phyloP scores from a whole-genome alignment of 371 early-diverging fungal species.

The Mortierella sp. region DNA sequence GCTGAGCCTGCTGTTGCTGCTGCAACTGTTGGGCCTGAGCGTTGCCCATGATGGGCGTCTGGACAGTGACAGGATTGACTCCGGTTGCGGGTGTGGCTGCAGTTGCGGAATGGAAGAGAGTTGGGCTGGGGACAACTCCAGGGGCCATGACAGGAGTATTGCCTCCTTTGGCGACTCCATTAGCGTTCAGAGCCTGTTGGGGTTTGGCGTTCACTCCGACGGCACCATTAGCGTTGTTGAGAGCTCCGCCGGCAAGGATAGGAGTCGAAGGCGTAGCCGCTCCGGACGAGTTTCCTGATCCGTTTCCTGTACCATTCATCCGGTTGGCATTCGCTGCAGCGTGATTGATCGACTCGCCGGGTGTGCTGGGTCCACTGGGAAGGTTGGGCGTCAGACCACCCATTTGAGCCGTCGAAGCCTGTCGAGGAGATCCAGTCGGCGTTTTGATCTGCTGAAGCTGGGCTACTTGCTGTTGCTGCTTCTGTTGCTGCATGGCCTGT shows the following conservation, averaged over 20 bases:
- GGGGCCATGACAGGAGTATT: constrained; percentile 47
- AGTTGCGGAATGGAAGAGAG: constrained; percentile 43
- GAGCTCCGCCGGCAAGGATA: constrained; percentile 31
- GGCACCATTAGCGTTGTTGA: constrained; percentile 23
- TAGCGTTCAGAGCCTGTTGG: constrained; percentile 24
- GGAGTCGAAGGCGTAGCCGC: constrained; percentile 55
- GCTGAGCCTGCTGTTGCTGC: constrained; percentile 27
- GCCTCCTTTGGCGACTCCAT: constrained; percentile 28
- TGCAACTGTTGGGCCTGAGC: constrained; percentile 50
- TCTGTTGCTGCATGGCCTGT: constrained; percentile 54
- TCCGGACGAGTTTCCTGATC: constrained; percentile 46
- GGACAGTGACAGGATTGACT: constrained; percentile 31
- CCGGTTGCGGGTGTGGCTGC: constrained; percentile 23
- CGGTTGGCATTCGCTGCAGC: constrained; percentile 23
- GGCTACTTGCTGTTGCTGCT: constrained; percentile 43
- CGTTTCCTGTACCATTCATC: constrained; percentile 32
- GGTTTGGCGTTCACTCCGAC: constrained; percentile 16
- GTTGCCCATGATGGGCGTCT: constrained; percentile 51
- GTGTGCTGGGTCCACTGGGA: constrained; percentile 54
- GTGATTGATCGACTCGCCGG: constrained; percentile 40
- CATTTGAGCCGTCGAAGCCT: constrained; percentile 53
- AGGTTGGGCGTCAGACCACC: constrained; percentile 49
- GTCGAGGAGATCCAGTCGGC: constrained; percentile 54
- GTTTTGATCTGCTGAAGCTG: constrained; percentile 56
- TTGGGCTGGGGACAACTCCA: constrained; percentile 44